Conservation (phyloP, 768 basidiomycete species). For the Hericium erinaceus region DNA sequence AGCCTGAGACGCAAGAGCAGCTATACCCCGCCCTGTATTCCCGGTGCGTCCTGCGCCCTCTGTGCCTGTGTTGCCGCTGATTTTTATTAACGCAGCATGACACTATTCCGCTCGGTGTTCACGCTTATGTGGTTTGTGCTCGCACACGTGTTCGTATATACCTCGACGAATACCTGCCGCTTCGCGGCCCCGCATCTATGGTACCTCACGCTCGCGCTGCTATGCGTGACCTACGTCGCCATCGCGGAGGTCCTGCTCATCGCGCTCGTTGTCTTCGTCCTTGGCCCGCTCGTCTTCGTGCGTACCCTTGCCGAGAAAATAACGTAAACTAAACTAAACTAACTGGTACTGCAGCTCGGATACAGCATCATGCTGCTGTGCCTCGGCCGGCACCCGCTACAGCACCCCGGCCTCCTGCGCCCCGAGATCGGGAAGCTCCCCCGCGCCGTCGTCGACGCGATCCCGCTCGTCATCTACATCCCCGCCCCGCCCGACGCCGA, state of each 20-base stretch:
- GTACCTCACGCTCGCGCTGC: slow-evolving; percentile 78
- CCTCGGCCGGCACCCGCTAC: slow-evolving; percentile 71
- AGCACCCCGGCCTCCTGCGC: slow-evolving; percentile 62
- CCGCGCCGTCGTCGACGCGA: slow-evolving; percentile 61
- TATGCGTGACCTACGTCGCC: slow-evolving; percentile 74
- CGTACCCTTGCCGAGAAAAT: slow-evolving; percentile 19
- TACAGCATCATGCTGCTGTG: slow-evolving; percentile 76
- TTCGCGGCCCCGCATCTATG: slow-evolving; percentile 69
- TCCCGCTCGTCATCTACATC: slow-evolving; percentile 81
- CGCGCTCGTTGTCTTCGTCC: slow-evolving; percentile 66
- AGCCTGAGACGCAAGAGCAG: not conserved
- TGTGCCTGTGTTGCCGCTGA: not conserved
- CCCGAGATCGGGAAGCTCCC: slow-evolving; percentile 73
- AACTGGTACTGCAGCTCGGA: slow-evolving; percentile 36
- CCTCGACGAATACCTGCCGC: slow-evolving; percentile 66
- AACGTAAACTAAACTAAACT: not conserved
- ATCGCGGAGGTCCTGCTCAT: slow-evolving; percentile 63
- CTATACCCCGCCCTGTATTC: not conserved
- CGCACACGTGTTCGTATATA: slow-evolving; percentile 73
- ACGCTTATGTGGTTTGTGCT: slow-evolving; percentile 79
- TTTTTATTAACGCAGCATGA: not conserved
- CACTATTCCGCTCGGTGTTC: slow-evolving; percentile 18
- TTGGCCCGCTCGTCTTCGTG: slow-evolving; percentile 74
- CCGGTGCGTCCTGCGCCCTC: not conserved
- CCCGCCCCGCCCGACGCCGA: slow-evolving; percentile 53